Evolutionary conservation across 768 basidiomycete genomes (phyloP).

Genomic region (Panaeolus papilionaceus): DNA sequence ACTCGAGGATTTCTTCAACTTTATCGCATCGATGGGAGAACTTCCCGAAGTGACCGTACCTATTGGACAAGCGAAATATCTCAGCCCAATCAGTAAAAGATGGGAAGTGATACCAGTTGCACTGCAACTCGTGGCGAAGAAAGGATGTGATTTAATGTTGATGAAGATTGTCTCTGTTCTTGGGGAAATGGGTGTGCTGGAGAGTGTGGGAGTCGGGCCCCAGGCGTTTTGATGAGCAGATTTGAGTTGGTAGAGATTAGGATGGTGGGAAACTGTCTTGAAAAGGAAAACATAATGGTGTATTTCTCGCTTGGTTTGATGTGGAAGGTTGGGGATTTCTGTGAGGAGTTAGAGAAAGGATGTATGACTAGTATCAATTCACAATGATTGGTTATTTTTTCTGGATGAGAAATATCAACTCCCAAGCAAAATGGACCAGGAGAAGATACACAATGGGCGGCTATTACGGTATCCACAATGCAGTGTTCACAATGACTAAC

Average conservation of each 20-base stretch:
- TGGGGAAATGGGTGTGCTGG: constrained; percentile 6
- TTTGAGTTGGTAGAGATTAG: constrained; percentile 3
- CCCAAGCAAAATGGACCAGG: too few species aligned
- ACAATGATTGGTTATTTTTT: not conserved
- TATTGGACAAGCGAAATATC: constrained; percentile 42
- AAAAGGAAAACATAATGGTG: constrained; percentile 11
- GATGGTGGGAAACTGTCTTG: constrained; percentile 3
- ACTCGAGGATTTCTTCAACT: constrained; percentile 37
- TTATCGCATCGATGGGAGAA: constrained; percentile 43
- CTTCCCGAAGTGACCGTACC: constrained; percentile 45
- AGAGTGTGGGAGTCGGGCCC: constrained; percentile 8
- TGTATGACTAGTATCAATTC: not conserved
- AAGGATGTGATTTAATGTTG: constrained; percentile 43
- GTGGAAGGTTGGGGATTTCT: not conserved
- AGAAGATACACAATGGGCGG: constrained; percentile 1
- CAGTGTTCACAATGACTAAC: not conserved
- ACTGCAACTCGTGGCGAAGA: constrained; percentile 41
- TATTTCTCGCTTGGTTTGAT: not conserved
- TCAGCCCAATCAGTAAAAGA: constrained; percentile 37
- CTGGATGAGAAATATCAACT: not conserved
- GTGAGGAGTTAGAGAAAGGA: not conserved
- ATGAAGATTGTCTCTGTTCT: constrained; percentile 33
- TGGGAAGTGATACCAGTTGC: constrained; percentile 44
- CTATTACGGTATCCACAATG: not conserved
- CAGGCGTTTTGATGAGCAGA: constrained; percentile 1